Evolutionary conservation across 2,329 filamentous ascomycete genomes (phyloP).

Genomic region (Macroventuria anomochaeta): DNA sequence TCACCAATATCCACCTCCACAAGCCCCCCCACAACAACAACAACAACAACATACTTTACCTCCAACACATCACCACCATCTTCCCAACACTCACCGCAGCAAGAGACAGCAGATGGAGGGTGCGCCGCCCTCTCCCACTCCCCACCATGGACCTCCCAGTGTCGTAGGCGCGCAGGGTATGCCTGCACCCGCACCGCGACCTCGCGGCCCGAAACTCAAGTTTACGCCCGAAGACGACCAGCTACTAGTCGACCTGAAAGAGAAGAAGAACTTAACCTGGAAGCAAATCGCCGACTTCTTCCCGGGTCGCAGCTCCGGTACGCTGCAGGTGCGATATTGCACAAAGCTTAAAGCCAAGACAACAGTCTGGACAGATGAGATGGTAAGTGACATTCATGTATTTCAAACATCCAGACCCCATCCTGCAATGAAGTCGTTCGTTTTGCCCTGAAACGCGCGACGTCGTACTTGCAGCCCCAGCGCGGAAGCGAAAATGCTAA

Average conservation of each 20-base stretch:
- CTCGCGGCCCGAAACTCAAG: conserved; percentile 87
- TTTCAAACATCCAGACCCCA: conserved; percentile 5
- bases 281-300: conserved; percentile 98
- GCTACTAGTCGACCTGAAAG: conserved; percentile 86
- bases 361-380: conserved; percentile 91
- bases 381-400: conserved; percentile 64
- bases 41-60: conserved; percentile 35
- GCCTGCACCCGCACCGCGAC: conserved; percentile 80
- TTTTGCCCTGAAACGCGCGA: conserved; percentile 43
- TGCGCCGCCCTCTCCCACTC: conserved; percentile 43
- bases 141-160: conserved; percentile 71
- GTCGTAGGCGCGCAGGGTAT: conserved; percentile 87
- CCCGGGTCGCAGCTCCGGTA: conserved; percentile 86
- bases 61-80: conserved; percentile 75
- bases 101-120: conserved; percentile 66
- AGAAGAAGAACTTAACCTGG: conserved; percentile 94
- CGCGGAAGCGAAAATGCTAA: conserved; percentile 40
- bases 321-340: conserved; percentile 91
- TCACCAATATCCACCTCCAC: conserved; percentile 44
- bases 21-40: conserved; percentile 32
- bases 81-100: conserved; percentile 71
- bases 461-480: conserved; percentile 41
- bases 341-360: conserved; percentile 95
- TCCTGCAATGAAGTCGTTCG: conserved; percentile 3
- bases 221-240: conserved; percentile 93